A percentile compares a stretch with the other conserved stretches of the same genome.
These are phyloP conservation scores for Scheffersomyces parashehatae DNA, from an alignment of 1,139 yeast species.

Conservation along the genomic window DNA sequence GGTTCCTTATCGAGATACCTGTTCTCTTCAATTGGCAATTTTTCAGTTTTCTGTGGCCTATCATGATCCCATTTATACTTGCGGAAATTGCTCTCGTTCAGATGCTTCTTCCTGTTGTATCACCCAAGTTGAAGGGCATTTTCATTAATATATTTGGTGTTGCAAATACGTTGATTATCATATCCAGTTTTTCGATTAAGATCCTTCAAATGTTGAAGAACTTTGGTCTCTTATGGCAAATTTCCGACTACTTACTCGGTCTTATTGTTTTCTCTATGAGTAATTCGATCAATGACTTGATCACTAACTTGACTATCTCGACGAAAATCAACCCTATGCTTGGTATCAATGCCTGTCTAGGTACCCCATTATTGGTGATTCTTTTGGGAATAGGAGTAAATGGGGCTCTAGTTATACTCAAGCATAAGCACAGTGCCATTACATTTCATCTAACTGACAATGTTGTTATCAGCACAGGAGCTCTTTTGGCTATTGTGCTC, in stretches of 20 bases:
- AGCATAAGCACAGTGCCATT: slow-evolving; percentile 17
- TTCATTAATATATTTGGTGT: slow-evolving; percentile 26
- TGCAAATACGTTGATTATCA: slow-evolving; percentile 25
- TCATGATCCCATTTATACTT: slow-evolving; percentile 11
- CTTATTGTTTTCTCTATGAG: slow-evolving; percentile 40
- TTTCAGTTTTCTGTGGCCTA: slow-evolving; percentile 10
- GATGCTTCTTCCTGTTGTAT: slow-evolving; percentile 4
- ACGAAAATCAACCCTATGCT: slow-evolving; percentile 33
- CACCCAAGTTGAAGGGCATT: slow-evolving; percentile 1
- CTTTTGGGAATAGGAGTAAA: slow-evolving; percentile 43
- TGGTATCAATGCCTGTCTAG: slow-evolving; percentile 44
- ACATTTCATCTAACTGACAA: slow-evolving; percentile 24
- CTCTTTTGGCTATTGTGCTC: slow-evolving; percentile 25
- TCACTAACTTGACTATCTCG: slow-evolving; percentile 41
- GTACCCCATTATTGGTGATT: slow-evolving; percentile 41
- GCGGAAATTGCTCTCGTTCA: slow-evolving; percentile 3
- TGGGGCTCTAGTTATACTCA: slow-evolving; percentile 22
- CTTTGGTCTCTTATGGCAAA: slow-evolving; percentile 35
- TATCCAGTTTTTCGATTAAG: slow-evolving; percentile 29
- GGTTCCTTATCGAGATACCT: slow-evolving; percentile 24
- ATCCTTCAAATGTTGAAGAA: slow-evolving; percentile 37
- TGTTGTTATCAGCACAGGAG: slow-evolving; percentile 27
- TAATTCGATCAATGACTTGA: slow-evolving; percentile 43
- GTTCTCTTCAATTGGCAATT: slow-evolving; percentile 19
- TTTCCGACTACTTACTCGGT: slow-evolving; percentile 44